A percentile compares a stretch with the other conserved stretches of the same genome.
Evolutionary conservation across 2,329 filamentous ascomycete species (phyloP).

Genomic region (Epichloe brachyelytri): DNA sequence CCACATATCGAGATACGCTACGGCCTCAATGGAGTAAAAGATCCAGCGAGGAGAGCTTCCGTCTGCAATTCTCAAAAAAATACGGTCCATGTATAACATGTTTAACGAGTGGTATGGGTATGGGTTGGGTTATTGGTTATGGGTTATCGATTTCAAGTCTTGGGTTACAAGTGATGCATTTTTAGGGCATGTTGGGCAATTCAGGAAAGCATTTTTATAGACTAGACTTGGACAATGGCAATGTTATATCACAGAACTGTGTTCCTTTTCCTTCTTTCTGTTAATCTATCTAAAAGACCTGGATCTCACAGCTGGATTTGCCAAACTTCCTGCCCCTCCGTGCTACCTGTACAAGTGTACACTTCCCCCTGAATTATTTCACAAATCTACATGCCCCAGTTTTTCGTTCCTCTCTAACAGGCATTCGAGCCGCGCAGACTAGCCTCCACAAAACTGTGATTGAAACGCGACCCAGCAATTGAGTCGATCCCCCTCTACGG

Average conservation of each 20-base stretch:
- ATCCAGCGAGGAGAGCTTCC: not conserved
- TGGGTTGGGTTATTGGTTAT: not conserved
- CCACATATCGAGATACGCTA: not conserved
- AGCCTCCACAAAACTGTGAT: not conserved
- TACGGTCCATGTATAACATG: not conserved
- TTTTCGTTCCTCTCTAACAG: too few species aligned
- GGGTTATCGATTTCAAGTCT: not conserved
- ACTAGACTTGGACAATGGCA: constrained; percentile 4
- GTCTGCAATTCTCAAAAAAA: not conserved
- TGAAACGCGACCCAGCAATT: not conserved
- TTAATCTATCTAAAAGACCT: not conserved
- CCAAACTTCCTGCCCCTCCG: too few species aligned
- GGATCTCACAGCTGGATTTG: too few species aligned
- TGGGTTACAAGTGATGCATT: not conserved
- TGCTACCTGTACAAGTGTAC: too few species aligned
- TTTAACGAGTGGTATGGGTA: not conserved
- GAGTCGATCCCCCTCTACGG: not conserved
- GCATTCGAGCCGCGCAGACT: too few species aligned
- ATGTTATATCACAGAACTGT: not conserved
- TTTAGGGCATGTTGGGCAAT: not conserved
- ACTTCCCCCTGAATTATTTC: too few species aligned
- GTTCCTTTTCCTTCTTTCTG: not conserved
- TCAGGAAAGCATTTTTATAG: not conserved
- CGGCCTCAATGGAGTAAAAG: not conserved
- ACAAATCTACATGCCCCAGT: too few species aligned